Conservation (phyloP, 2,329 filamentous ascomycete genomes). For the Cercospora canescens region DNA sequence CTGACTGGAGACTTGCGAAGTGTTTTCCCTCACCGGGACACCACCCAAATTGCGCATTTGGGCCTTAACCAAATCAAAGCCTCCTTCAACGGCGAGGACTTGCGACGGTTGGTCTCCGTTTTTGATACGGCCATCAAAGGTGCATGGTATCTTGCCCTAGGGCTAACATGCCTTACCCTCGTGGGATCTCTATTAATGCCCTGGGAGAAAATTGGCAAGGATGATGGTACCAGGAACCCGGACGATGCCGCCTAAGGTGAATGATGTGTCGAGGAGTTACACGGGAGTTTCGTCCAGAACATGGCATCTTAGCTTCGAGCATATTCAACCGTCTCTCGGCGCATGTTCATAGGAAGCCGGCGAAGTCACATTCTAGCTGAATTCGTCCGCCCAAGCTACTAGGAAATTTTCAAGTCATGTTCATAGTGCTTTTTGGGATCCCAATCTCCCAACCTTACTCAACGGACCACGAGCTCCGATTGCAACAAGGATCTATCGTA, state of each 20-base stretch:
- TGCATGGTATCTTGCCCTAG: not conserved
- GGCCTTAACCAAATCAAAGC: not conserved
- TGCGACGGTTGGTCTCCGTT: not conserved
- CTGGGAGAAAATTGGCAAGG: not conserved
- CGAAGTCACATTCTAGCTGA: too few relatives aligned
- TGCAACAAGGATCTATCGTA: not conserved
- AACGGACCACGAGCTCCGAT: not conserved
- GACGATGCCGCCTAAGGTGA: not conserved
- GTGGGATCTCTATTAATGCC: not conserved
- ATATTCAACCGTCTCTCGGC: too few relatives aligned
- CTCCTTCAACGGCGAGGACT: not conserved
- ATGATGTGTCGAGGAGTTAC: not conserved
- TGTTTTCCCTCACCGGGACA: not conserved
- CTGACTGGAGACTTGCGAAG: not conserved
- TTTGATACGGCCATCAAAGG: not conserved
- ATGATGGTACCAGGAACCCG: not conserved
- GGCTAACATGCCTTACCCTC: not conserved
- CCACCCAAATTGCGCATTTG: not conserved
- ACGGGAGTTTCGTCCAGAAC: too few relatives aligned
- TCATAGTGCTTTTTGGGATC: too few relatives aligned
- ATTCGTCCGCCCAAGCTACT: too few relatives aligned
- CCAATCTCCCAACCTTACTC: too few relatives aligned
- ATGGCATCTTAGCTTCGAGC: too few relatives aligned
- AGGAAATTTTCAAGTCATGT: too few relatives aligned
- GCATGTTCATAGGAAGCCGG: too few relatives aligned